Conservation (phyloP, 805 yeast species). For the Barnettozyma pratensis region DNA sequence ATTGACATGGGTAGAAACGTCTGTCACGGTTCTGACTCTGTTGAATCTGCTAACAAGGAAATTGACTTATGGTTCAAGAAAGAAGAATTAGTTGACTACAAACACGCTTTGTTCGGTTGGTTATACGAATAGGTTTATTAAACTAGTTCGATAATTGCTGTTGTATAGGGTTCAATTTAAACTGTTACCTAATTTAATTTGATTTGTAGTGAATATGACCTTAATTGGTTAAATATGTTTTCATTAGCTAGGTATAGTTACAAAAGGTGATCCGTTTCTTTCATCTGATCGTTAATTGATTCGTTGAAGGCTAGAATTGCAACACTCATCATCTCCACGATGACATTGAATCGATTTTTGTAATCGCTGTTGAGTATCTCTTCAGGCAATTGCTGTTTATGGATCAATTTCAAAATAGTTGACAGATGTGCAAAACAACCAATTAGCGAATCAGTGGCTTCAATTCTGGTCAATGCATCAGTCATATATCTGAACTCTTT, state of each 20-base stretch:
- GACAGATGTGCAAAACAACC: conserved; percentile 2
- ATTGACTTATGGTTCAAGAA: conserved; percentile 96
- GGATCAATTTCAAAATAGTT: neutral
- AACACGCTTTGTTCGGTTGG: conserved; percentile 80
- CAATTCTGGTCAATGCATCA: neutral
- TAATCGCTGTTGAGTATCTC: neutral
- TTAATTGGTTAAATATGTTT: too few relatives aligned
- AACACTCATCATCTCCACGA: conserved; percentile 4
- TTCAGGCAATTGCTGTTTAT: neutral
- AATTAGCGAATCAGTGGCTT: conserved; percentile 1
- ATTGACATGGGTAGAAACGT: conserved; percentile 99
- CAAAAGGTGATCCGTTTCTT: too few relatives aligned
- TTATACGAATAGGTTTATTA: conserved; percentile 71
- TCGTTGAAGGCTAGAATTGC: neutral
- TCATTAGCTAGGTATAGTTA: neutral
- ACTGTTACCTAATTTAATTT: neutral
- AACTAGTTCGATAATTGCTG: neutral
- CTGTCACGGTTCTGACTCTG: conserved; percentile 99
- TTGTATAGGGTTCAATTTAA: neutral
- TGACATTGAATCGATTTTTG: neutral
- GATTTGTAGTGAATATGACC: neutral
- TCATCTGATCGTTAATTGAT: neutral
- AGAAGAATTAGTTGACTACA: conserved; percentile 93
- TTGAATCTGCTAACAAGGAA: conserved; percentile 95
- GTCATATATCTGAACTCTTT: neutral